Conservation (phyloP, 2,329 filamentous ascomycete species). For the Aspergillus candidus region DNA sequence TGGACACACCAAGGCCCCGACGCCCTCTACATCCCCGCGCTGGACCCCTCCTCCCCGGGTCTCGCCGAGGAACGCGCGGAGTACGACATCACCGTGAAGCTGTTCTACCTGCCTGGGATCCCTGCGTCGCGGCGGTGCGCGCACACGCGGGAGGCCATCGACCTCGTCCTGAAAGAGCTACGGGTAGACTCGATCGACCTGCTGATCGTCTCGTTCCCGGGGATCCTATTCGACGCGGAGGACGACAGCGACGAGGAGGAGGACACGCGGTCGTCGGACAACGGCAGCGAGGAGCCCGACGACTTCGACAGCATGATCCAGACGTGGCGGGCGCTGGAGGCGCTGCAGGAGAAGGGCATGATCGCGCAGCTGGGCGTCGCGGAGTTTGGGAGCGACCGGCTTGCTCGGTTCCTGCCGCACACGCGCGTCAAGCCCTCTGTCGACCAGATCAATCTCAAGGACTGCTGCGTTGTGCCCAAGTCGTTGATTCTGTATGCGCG, state of each 20-base stretch:
- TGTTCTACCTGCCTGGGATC: slow-evolving; percentile 81
- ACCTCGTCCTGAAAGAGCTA: slow-evolving; percentile 73
- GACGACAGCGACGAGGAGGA: slow-evolving; percentile 70
- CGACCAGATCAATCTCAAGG: slow-evolving; percentile 91
- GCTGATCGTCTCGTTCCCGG: slow-evolving; percentile 87
- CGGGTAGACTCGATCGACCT: slow-evolving; percentile 72
- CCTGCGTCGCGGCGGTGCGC: slow-evolving; percentile 57
- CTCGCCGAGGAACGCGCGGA: slow-evolving; percentile 73
- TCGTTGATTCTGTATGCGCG: slow-evolving; percentile 80
- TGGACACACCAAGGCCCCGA: slow-evolving; percentile 65
- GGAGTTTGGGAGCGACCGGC: slow-evolving; percentile 81
- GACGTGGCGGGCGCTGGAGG: slow-evolving; percentile 63
- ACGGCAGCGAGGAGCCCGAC: slow-evolving; percentile 41
- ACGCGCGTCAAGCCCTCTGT: slow-evolving; percentile 71
- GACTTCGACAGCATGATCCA: slow-evolving; percentile 60
- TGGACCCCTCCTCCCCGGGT: slow-evolving; percentile 64
- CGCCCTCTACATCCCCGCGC: slow-evolving; percentile 68
- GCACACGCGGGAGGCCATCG: slow-evolving; percentile 72
- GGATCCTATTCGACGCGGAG: slow-evolving; percentile 87
- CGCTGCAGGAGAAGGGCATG: slow-evolving; percentile 62
- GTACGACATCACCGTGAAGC: slow-evolving; percentile 92
- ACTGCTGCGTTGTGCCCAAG: slow-evolving; percentile 93
- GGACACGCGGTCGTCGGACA: slow-evolving; percentile 42
- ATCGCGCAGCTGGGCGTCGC: slow-evolving; percentile 75
- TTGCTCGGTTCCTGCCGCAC: slow-evolving; percentile 67